Conservation (phyloP, 352 stramenopile species). For the Blastocystis sp. region DNA sequence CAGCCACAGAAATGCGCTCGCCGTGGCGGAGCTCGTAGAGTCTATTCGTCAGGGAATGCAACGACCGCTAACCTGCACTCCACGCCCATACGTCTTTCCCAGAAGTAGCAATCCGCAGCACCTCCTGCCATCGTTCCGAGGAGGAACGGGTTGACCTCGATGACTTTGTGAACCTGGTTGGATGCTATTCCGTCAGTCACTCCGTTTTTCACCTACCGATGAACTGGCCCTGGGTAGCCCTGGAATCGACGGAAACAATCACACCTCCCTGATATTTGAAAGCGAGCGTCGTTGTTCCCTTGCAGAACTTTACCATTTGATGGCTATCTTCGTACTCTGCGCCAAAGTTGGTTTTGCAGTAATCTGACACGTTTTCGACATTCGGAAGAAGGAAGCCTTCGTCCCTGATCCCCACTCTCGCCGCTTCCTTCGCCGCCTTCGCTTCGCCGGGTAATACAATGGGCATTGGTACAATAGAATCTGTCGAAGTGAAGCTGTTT, state of each 20-base stretch:
- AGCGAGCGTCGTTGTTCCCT: slow-evolving; percentile 97
- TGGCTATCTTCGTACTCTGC: slow-evolving; percentile 92
- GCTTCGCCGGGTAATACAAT: slow-evolving; percentile 62
- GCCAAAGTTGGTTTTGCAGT: slow-evolving; percentile 91
- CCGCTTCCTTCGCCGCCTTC: not conserved
- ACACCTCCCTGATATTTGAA: slow-evolving; percentile 99
- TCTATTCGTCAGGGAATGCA: slow-evolving; percentile 77
- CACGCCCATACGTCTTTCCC: slow-evolving; percentile 92
- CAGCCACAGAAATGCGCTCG: slow-evolving; percentile 95
- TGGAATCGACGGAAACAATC: slow-evolving; percentile 95
- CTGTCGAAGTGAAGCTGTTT: slow-evolving; percentile 24
- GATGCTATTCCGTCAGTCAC: slow-evolving; percentile 77
- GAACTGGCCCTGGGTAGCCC: slow-evolving; percentile 96
- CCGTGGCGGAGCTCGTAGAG: slow-evolving; percentile 98
- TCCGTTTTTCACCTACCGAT: slow-evolving; percentile 76
- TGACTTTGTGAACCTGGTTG: slow-evolving; percentile 98
- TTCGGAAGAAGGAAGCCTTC: slow-evolving; percentile 53
- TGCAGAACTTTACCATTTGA: slow-evolving; percentile 93
- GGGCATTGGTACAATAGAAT: slow-evolving; percentile 43
- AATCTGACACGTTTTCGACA: slow-evolving; percentile 84
- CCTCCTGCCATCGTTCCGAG: slow-evolving; percentile 96
- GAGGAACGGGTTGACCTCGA: slow-evolving; percentile 99
- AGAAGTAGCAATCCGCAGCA: slow-evolving; percentile 97
- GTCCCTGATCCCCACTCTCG: not conserved
- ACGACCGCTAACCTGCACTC: slow-evolving; percentile 77